phyloP scores from a whole-genome alignment of 208 protist species.

The Leishmania gerbilli region DNA sequence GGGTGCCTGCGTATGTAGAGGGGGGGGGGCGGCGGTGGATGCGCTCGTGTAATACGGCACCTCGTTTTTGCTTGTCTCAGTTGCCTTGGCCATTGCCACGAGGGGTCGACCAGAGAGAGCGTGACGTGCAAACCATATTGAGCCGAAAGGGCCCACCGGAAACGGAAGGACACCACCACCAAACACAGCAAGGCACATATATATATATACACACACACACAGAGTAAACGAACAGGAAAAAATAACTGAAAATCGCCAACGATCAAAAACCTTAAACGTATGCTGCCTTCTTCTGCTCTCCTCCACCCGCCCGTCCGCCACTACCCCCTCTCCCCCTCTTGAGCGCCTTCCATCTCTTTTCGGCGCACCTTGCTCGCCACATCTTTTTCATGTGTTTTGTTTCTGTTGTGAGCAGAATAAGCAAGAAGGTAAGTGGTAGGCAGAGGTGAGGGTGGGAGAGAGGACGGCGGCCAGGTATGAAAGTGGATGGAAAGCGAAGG shows the following conservation, averaged over 20 bases:
- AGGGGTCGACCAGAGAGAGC: not conserved
- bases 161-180: too few relatives aligned
- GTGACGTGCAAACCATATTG: not conserved
- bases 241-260: not conserved
- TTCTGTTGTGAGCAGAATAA: not conserved
- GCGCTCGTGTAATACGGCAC: not conserved
- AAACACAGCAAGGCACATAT: too few relatives aligned
- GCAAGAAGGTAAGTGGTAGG: not conserved
- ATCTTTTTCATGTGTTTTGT: slow-evolving; percentile 6
- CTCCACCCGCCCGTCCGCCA: not conserved
- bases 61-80: not conserved
- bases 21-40: not conserved
- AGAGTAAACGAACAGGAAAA: not conserved
- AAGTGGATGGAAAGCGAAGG: not conserved
- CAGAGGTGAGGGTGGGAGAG: not conserved
- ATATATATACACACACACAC: not conserved
- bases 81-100: not conserved
- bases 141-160: too few relatives aligned
- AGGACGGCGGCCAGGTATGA: not conserved
- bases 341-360: not conserved
- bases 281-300: not conserved
- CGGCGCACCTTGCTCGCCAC: not conserved
- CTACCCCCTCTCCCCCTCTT: not conserved
- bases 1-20: not conserved
- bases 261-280: not conserved